Evolutionary conservation across 1,284 basidiomycete genomes (phyloP).

Genomic region (Agaricales sp.): DNA sequence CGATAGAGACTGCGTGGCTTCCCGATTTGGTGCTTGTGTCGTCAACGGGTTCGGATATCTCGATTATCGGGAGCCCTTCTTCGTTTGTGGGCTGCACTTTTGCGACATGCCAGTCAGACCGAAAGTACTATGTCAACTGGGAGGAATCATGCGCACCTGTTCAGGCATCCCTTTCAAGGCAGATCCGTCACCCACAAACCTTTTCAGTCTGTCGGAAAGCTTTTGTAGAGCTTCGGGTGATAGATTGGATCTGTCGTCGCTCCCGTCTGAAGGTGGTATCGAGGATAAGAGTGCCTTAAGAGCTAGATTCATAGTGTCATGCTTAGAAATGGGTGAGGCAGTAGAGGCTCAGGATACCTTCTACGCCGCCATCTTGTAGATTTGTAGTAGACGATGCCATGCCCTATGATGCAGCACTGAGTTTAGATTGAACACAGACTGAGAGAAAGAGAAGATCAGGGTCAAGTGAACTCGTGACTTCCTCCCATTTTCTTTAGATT

Average conservation of each 20-base stretch:
- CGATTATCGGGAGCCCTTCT: constrained; percentile 68
- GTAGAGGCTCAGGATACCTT: constrained; percentile 10
- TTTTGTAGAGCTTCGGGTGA: constrained; percentile 39
- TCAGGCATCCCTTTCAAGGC: constrained; percentile 22
- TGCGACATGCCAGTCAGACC: constrained; percentile 12
- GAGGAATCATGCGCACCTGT: constrained; percentile 39
- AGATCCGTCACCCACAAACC: constrained; percentile 44
- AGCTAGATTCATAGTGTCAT: constrained; percentile 21
- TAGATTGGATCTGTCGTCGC: constrained; percentile 22
- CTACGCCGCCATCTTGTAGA: constrained; percentile 11
- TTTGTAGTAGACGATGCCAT: background rate
- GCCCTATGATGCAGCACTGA: too few relatives aligned
- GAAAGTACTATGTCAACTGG: too few relatives aligned
- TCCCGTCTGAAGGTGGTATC: constrained; percentile 25
- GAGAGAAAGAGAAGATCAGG: background rate
- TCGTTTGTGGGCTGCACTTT: constrained; percentile 51
- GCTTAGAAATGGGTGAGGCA: constrained; percentile 1
- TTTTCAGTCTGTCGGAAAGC: constrained; percentile 48
- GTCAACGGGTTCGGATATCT: constrained; percentile 54
- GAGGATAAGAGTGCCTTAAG: constrained; percentile 43
- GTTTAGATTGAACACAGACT: background rate
- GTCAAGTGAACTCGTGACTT: background rate
- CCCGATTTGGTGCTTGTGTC: constrained; percentile 11
- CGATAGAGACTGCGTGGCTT: constrained; percentile 14
- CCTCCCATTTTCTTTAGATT: background rate